These are phyloP conservation scores for Pezicula rhizophila DNA, from an alignment of 2,329 filamentous ascomycete genomes.

Conservation along the genomic window DNA sequence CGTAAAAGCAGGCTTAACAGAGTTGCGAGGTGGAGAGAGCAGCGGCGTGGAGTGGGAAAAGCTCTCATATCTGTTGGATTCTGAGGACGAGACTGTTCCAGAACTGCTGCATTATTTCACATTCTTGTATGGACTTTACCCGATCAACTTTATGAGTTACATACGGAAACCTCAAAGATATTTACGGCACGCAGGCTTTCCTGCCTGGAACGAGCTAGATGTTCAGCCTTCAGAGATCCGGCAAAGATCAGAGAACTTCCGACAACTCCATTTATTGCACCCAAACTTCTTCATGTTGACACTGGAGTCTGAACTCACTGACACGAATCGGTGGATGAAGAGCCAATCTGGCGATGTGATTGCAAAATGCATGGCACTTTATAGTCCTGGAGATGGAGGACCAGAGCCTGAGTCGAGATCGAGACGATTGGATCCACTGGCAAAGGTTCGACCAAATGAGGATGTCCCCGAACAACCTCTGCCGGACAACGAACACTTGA, in stretches of 20 bases:
- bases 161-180: constrained; percentile 77
- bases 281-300: constrained; percentile 81
- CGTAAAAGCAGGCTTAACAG: constrained; percentile 23
- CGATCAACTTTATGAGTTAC: constrained; percentile 81
- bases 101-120: constrained; percentile 73
- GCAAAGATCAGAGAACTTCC: constrained; percentile 68
- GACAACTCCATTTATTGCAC: constrained; percentile 67
- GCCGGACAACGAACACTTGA: constrained; percentile 14
- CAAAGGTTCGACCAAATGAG: constrained; percentile 14
- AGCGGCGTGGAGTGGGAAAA: constrained; percentile 54
- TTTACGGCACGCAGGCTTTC: constrained; percentile 65
- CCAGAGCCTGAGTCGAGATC: constrained; percentile 11
- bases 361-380: constrained; percentile 71
- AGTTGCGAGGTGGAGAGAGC: constrained; percentile 1
- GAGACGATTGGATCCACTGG: constrained; percentile 3
- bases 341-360: constrained; percentile 76
- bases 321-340: constrained; percentile 72
- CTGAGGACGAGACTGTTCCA: constrained; percentile 55
- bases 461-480: constrained; percentile 24
- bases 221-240: constrained; percentile 73
- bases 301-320: constrained; percentile 71
- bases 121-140: constrained; percentile 76
- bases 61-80: constrained; percentile 53
- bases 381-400: constrained; percentile 25
- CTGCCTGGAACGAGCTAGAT: constrained; percentile 67